Conservation (phyloP, 2,329 filamentous ascomycete genomes). For the Cercospora beticola region DNA sequence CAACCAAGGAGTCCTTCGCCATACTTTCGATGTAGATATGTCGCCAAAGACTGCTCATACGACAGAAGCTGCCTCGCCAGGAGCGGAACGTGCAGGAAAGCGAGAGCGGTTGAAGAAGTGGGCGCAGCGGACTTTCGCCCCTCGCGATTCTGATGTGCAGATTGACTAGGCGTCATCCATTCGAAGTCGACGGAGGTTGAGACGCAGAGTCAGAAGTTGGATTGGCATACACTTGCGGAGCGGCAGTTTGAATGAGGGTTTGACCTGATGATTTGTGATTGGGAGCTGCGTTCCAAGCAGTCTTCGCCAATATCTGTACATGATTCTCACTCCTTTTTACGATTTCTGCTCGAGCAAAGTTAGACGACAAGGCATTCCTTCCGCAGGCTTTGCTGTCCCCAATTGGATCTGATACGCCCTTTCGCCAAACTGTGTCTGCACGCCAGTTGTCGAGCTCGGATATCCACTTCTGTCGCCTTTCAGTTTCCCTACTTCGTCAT, state of each 20-base stretch:
- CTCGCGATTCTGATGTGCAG: conserved; percentile 7
- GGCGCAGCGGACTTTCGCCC: conserved; percentile 2
- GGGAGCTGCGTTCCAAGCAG: background rate
- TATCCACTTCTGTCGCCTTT: conserved; percentile 40
- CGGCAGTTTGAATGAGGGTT: background rate
- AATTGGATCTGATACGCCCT: conserved; percentile 39
- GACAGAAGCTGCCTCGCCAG: background rate
- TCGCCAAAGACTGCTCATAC: background rate
- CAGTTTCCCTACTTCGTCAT: conserved; percentile 38
- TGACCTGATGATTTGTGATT: too few relatives aligned
- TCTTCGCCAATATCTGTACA: background rate
- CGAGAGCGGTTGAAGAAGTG: conserved; percentile 8
- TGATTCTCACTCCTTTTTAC: background rate
- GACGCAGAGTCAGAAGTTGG: background rate
- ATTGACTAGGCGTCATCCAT: background rate
- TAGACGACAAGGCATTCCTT: conserved; percentile 38
- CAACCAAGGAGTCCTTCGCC: conserved; percentile 1
- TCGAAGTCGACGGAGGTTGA: background rate
- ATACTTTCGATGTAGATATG: background rate
- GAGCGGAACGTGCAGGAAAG: background rate
- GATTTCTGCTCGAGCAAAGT: conserved; percentile 2
- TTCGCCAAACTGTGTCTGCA: conserved; percentile 37
- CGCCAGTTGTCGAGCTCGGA: conserved; percentile 27
- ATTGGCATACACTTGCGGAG: background rate
- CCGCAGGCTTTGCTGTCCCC: conserved; percentile 38